Base-by-base conservation (phyloP, 73 alveolate genomes). In the Vitrella brassicaformis region DNA sequence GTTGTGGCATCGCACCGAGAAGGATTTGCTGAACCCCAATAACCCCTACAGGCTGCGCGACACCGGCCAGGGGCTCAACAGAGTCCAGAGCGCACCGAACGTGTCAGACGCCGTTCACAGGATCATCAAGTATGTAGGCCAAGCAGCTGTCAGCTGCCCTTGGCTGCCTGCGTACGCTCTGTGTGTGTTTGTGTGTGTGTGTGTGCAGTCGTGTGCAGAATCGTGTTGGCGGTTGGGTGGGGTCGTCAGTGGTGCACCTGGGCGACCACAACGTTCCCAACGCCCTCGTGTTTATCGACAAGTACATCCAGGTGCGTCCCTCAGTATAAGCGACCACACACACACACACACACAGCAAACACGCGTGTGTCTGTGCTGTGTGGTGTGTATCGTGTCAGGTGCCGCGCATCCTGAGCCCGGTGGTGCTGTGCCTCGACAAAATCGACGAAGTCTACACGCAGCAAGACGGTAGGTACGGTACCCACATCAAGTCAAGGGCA, bases 201-300 rank as follows among this genome's bases (percentile, higher is more conserved):
- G n/a, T n/a, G n/a, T n/a, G n/a, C n/a, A n/a, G n/a, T n/a, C 4
- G 56, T 8, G 56, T 39, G 56, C 4, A 39, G 56, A 14, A 39
- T 4, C 4, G 14, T 4, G 56, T 39, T 4, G 56, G 71, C 46
- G 82, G 82, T 1, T 77, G 84, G 84, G 84, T 77, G 31, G 84
- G 84, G 0, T 77, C 84, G 30, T 39, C 72, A 31, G 69, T 70
- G 67, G 78, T 77, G 47, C 69, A 56, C 18, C 25, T 70, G 47
- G 84, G 84, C 7, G 84, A 77, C 46, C 84, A 77, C 78, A 77
- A 77, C 25, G 84, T 77, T 78, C 84, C 84, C 56, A 77, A 77
- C 31, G 84, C 84, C 22, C 70, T 77, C 39, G 69, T 77, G 84
- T 77, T 77, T 72, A 77, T 77, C 28, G 84, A 77, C 78, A 77